These are phyloP conservation scores for Penicillium sp. DNA, from an alignment of 2,329 filamentous ascomycete genomes.

Conservation along the genomic window DNA sequence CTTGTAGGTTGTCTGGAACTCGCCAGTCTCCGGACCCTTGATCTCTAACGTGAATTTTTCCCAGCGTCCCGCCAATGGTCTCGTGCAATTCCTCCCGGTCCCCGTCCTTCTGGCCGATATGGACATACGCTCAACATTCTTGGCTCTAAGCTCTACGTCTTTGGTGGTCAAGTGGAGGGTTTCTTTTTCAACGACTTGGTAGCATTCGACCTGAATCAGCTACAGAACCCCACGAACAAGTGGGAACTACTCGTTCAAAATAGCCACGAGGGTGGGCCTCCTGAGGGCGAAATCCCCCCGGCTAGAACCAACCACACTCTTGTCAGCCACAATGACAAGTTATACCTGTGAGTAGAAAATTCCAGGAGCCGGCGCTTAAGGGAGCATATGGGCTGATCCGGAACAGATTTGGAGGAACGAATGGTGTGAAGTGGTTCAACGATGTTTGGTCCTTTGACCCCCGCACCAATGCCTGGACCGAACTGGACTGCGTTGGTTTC, in stretches of 20 bases:
- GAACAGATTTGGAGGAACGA: conserved; percentile 79
- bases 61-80: conserved; percentile 97
- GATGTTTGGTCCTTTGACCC: conserved; percentile 98
- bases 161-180: conserved; percentile 95
- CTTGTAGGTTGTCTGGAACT: conserved; percentile 66
- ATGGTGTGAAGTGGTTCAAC: conserved; percentile 96
- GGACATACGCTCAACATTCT: conserved; percentile 96
- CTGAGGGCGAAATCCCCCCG: conserved; percentile 71
- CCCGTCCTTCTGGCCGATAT: conserved; percentile 85
- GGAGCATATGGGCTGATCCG: neutral
- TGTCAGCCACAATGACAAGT: conserved; percentile 86
- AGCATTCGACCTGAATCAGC: conserved; percentile 91
- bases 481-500: conserved; percentile 95
- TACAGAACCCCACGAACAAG: conserved; percentile 85
- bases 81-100: conserved; percentile 81
- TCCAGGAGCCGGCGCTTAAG: conserved; percentile 40
- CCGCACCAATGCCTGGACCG: conserved; percentile 76
- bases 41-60: neutral
- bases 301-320: conserved; percentile 93
- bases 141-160: conserved; percentile 95
- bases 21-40: neutral
- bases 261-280: conserved; percentile 59
- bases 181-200: conserved; percentile 97
- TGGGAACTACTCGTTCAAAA: conserved; percentile 92
- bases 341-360: conserved; percentile 65